Evolutionary conservation across 352 stramenopile genomes (phyloP).

Genomic region (Pythium periplocum): DNA sequence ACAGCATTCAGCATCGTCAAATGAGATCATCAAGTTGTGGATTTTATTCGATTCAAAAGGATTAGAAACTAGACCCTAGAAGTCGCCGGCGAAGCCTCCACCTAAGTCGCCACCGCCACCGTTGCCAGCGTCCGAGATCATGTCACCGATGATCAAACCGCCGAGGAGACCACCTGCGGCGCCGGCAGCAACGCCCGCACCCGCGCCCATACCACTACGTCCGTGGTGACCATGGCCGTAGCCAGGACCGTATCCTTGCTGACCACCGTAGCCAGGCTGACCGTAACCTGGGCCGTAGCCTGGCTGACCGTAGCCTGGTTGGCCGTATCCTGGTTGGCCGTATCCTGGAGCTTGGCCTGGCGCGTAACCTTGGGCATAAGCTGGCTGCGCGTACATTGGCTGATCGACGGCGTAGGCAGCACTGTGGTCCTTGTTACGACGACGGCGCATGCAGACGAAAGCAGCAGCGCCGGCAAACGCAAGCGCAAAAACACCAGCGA

Average conservation of each 20-base stretch:
- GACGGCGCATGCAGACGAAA: no score
- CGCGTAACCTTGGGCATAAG: slow-evolving; percentile 33
- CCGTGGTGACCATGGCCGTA: slow-evolving; percentile 6
- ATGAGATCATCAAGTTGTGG: no score
- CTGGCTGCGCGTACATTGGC: slow-evolving; percentile 27
- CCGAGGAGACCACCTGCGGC: slow-evolving; percentile 12
- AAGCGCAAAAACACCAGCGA: no score
- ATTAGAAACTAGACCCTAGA: slow-evolving; percentile 1
- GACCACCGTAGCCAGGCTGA: neutral
- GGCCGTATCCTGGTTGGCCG: slow-evolving; percentile 10
- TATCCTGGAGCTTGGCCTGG: slow-evolving; percentile 21
- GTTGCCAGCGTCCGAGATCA: slow-evolving; percentile 13
- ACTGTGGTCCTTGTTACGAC: no score
- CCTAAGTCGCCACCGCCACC: slow-evolving; percentile 6
- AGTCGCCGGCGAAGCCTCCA: slow-evolving; percentile 18
- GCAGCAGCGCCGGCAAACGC: no score
- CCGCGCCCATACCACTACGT: slow-evolving; percentile 8
- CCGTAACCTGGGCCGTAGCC: neutral
- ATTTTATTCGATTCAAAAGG: neutral
- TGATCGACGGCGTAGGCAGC: slow-evolving; percentile 9
- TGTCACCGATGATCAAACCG: slow-evolving; percentile 16
- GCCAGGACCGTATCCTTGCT: slow-evolving; percentile 1
- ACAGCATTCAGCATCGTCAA: no score
- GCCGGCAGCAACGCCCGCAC: slow-evolving; percentile 7
- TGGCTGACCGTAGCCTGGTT: slow-evolving; percentile 3